Percentiles rank a stretch among this genome's conserved stretches.
Evolutionary conservation across 805 yeast species (phyloP).

Genomic region (Wickerhamomyces subpelliculosus): DNA sequence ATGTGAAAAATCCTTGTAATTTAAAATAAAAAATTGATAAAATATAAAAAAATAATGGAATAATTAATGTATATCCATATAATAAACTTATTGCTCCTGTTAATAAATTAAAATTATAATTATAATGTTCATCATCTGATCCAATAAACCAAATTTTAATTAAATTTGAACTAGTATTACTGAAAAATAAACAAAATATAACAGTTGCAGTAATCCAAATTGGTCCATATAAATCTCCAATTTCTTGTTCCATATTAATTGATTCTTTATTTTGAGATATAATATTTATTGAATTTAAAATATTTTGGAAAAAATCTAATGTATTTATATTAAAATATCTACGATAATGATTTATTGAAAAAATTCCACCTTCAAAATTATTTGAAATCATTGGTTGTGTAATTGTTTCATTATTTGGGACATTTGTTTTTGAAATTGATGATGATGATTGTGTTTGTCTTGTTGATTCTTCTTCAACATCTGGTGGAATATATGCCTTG

Average conservation of each 20-base stretch:
- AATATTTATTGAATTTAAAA: slow-evolving; percentile 54
- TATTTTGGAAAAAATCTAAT: slow-evolving; percentile 47
- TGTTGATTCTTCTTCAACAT: slow-evolving; percentile 12
- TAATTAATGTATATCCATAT: slow-evolving; percentile 66
- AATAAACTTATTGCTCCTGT: slow-evolving; percentile 63
- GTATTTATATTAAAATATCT: slow-evolving; percentile 67
- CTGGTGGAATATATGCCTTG: slow-evolving; percentile 28
- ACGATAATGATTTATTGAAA: slow-evolving; percentile 54
- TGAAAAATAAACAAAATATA: slow-evolving; percentile 65
- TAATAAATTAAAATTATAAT: slow-evolving; percentile 53
- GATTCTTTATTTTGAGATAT: slow-evolving; percentile 24
- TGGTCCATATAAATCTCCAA: slow-evolving; percentile 78
- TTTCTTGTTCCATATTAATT: slow-evolving; percentile 28
- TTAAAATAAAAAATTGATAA: slow-evolving; percentile 47
- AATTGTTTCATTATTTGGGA: background rate
- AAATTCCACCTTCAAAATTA: slow-evolving; percentile 35
- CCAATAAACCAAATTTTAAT: slow-evolving; percentile 43
- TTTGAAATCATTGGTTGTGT: slow-evolving; percentile 2
- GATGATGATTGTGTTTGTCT: background rate
- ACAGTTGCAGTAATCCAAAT: slow-evolving; percentile 87
- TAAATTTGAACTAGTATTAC: slow-evolving; percentile 62
- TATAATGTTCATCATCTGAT: slow-evolving; percentile 41
- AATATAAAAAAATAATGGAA: slow-evolving; percentile 53
- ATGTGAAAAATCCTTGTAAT: slow-evolving; percentile 39
- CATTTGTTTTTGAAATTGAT: background rate